These are phyloP conservation scores for Rozella allomycis DNA, from an alignment of 371 early-diverging fungal genomes.

Conservation along the genomic window DNA sequence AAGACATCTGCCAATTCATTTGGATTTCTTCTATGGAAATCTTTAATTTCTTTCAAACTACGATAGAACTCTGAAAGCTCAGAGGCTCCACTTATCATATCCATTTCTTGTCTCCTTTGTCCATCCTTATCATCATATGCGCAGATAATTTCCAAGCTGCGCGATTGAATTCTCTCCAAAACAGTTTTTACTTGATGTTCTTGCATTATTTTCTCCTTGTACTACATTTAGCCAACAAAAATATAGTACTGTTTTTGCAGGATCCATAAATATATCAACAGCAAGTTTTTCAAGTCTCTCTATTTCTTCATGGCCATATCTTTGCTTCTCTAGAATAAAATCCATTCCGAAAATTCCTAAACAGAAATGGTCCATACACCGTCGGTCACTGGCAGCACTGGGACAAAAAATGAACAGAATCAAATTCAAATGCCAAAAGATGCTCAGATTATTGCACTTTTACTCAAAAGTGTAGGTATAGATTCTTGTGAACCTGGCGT, in stretches of 20 bases:
- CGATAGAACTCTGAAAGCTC: conserved; percentile 72
- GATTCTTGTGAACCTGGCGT: conserved; percentile 92
- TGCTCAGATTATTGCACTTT: conserved; percentile 73
- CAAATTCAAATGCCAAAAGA: conserved; percentile 57
- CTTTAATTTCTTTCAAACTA: conserved; percentile 55
- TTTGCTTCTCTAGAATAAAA: conserved; percentile 43
- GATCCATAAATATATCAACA: conserved; percentile 51
- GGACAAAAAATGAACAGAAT: too few relatives aligned
- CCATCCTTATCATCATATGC: conserved; percentile 53
- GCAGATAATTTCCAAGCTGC: conserved; percentile 32
- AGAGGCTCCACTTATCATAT: conserved; percentile 38
- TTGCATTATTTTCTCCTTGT: conserved; percentile 55
- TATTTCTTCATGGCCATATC: conserved; percentile 63
- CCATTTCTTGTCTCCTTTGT: conserved; percentile 47
- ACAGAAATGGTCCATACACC: too few relatives aligned
- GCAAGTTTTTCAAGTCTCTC: conserved; percentile 75
- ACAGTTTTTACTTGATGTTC: conserved; percentile 53
- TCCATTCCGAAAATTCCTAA: too few relatives aligned
- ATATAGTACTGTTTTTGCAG: conserved; percentile 34
- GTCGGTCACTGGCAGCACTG: too few relatives aligned
- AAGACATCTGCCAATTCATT: conserved; percentile 51
- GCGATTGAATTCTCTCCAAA: conserved; percentile 43
- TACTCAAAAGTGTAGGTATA: conserved; percentile 74
- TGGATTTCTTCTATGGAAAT: conserved; percentile 58
- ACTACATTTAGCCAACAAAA: conserved; percentile 7